Percentiles rank a stretch among this genome's conserved stretches.
Evolutionary conservation across 495 filamentous ascomycete genomes (phyloP).

Genomic region (Xylaria venustula): DNA sequence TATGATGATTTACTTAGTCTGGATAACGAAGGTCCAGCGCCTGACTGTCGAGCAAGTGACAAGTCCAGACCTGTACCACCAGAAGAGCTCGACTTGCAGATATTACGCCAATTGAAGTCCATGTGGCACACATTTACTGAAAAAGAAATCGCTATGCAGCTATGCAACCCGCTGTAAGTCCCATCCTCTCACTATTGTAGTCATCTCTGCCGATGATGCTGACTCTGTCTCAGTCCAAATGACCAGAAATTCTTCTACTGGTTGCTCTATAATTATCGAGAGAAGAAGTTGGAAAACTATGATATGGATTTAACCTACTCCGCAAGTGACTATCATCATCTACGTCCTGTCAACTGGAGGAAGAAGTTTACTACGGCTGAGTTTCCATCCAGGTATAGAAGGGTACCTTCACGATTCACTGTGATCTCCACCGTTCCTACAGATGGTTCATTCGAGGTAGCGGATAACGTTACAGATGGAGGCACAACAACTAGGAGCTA

Average conservation of each 20-base stretch:
- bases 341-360: conserved; percentile 52
- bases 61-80: conserved; percentile 31
- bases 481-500: conserved; percentile 58
- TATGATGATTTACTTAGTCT: conserved; percentile 68
- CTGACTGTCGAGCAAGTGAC: conserved; percentile 22
- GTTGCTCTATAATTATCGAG: conserved; percentile 73
- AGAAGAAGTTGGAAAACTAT: conserved; percentile 83
- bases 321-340: conserved; percentile 83
- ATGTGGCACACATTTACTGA: conserved; percentile 83
- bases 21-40: conserved; percentile 29
- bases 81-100: conserved; percentile 69
- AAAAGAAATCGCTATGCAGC: conserved; percentile 62
- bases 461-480: conserved; percentile 24
- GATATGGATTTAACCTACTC: conserved; percentile 71
- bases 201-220: conserved; percentile 24
- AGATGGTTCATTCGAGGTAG: conserved; percentile 21
- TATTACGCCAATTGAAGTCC: conserved; percentile 79
- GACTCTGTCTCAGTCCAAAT: conserved; percentile 57
- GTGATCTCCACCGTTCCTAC: conserved; percentile 59
- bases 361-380: conserved; percentile 50
- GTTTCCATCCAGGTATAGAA: conserved; percentile 48
- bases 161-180: conserved; percentile 67
- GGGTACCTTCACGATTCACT: conserved; percentile 67
- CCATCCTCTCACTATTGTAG: neutral
- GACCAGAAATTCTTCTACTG: conserved; percentile 91